Evolutionary conservation across 2,329 filamentous ascomycete genomes (phyloP).

Genomic region (Sarocladium strictum): DNA sequence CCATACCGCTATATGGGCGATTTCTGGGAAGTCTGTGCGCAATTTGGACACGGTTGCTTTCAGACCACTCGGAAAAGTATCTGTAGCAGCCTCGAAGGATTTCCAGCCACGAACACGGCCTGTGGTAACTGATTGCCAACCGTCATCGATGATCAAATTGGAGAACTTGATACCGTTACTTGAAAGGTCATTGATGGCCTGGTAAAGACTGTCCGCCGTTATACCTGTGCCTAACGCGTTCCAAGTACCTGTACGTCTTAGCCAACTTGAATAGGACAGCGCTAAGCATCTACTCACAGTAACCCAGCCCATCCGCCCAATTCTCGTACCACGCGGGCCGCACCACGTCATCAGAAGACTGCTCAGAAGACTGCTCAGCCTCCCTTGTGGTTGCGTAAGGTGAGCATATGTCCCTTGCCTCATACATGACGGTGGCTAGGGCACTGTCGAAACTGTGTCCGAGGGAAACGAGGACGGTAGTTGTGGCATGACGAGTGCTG

Average conservation of each 20-base stretch:
- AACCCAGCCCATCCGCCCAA: conserved; percentile 90
- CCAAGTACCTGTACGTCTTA: conserved; percentile 63
- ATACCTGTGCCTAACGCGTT: conserved; percentile 76
- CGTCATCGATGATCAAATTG: conserved; percentile 92
- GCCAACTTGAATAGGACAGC: background rate
- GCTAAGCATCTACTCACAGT: conserved; percentile 57
- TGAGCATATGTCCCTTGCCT: conserved; percentile 57
- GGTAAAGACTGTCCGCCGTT: conserved; percentile 71
- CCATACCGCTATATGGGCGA: conserved; percentile 88
- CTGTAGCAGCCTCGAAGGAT: conserved; percentile 78
- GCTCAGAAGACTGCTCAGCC: conserved; percentile 36
- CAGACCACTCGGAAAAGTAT: conserved; percentile 74
- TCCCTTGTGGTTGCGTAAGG: conserved; percentile 40
- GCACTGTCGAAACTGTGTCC: conserved; percentile 69
- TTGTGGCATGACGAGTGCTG: conserved; percentile 41
- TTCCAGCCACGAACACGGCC: conserved; percentile 63
- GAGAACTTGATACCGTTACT: conserved; percentile 69
- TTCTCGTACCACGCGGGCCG: conserved; percentile 67
- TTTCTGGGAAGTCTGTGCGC: conserved; percentile 60
- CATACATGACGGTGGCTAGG: conserved; percentile 77
- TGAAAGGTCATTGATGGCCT: conserved; percentile 66
- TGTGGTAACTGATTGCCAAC: conserved; percentile 74
- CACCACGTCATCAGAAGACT: conserved; percentile 45
- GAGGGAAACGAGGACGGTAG: conserved; percentile 63
- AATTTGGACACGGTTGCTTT: conserved; percentile 65